A percentile compares a stretch with the other conserved stretches of the same genome.
These are phyloP conservation scores for Lagenaria siceraria DNA, from an alignment of 306 rosid species.

Conservation along the genomic window DNA sequence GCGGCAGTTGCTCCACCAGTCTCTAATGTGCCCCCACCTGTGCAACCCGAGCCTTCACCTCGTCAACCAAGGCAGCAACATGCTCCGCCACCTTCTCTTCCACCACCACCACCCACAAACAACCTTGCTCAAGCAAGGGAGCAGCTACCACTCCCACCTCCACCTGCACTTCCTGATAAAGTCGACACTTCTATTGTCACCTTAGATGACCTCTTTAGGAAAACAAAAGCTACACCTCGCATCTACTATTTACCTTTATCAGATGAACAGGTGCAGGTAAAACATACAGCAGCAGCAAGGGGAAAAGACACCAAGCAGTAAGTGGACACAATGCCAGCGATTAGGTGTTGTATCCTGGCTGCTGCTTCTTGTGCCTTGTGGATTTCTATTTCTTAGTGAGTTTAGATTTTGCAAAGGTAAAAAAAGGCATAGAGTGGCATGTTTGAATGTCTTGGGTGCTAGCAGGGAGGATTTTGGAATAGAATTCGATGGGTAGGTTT, in stretches of 20 bases:
- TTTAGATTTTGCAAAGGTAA: neutral
- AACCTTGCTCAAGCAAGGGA: conserved; percentile 53
- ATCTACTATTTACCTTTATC: conserved; percentile 89
- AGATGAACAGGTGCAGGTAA: conserved; percentile 67
- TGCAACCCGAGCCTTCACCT: conserved; percentile 29
- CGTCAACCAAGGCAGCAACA: conserved; percentile 21
- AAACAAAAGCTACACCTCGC: conserved; percentile 83
- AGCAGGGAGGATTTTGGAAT: conserved; percentile 4
- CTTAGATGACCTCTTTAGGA: conserved; percentile 82
- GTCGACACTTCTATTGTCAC: conserved; percentile 74
- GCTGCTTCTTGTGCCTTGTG: neutral
- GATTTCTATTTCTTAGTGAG: neutral
- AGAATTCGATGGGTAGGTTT: neutral
- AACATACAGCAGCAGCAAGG: conserved; percentile 37
- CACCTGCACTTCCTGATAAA: conserved; percentile 58
- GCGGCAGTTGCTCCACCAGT: conserved; percentile 28
- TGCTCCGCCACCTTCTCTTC: conserved; percentile 25
- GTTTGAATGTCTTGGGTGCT: neutral
- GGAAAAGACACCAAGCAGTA: conserved; percentile 29
- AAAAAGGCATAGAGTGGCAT: neutral
- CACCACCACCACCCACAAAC: conserved; percentile 45
- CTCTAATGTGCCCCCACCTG: conserved; percentile 26
- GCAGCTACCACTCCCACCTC: conserved; percentile 68
- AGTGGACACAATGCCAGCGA: neutral
- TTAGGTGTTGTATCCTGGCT: neutral